Base-by-base conservation (phyloP, 768 basidiomycete genomes). In the Kwoniella mangroviensis region DNA sequence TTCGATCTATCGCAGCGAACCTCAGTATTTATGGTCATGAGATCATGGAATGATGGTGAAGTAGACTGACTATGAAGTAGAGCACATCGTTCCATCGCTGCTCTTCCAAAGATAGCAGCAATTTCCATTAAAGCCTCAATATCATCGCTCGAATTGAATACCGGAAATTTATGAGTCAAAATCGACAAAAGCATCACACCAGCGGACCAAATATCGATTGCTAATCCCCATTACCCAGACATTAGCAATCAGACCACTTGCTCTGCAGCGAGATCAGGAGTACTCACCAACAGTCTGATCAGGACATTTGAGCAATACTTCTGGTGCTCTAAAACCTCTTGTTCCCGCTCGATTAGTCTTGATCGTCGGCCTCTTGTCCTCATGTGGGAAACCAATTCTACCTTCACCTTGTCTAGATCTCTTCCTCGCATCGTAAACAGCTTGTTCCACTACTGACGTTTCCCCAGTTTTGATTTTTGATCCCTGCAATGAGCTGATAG, bases 331-430 rank as follows among this genome's bases (percentile, higher is more conserved):
- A 82, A 99, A 99, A 0, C 97, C 97, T 76, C 97, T 85, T 13
- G 97, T 99, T 3, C 97, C 97, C 1, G 97, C 97, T 58, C 97
- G 89, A 79, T 98, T 98, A 2, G 97, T 94, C 82, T 95, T 95
- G 63, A 92, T 91, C 49, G 86, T 85, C 1, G 92, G 92, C 73
- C 81, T 63, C 61, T 79, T 81, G 56, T 84, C 82, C 19, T 81
- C 80, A 21, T 78, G 70, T 21, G 71, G 77, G 41, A 82, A 80
- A 0, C 83, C 83, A 3, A 83, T 74, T 64, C 76, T 65, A 0
- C 80, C 82, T 59, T 80, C 77, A 42, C 75, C 73, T 21, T 75
- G 68, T 63, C 74, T 79, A 1, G 68, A 66, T 53, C 75, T 57
- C 64, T 82, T 82, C 28, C 80, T 71, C 1, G 80, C 81, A 55